Percentiles rank a stretch among this genome's conserved stretches.
Conservation (phyloP, 305 asterid species). For the Rubia balearica region DNA sequence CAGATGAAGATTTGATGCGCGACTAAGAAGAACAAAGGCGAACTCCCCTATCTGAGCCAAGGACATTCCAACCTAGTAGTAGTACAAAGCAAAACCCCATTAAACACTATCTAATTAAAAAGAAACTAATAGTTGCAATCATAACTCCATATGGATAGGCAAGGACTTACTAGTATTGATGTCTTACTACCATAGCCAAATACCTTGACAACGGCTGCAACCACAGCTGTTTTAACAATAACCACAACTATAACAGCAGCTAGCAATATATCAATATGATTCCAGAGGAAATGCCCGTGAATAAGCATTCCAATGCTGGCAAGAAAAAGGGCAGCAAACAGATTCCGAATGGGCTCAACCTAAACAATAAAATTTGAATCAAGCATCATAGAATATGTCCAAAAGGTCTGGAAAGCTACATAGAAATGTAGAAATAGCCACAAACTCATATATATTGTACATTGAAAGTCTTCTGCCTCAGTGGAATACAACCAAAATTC, state of each 20-base stretch:
- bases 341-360: constrained; percentile 75
- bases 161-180: constrained; percentile 54
- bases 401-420: neutral
- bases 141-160: neutral
- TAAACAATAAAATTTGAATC: constrained; percentile 23
- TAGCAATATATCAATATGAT: constrained; percentile 63
- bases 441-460: neutral
- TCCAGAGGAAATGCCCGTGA: constrained; percentile 75
- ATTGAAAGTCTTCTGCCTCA: neutral
- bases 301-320: constrained; percentile 88
- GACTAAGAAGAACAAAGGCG: constrained; percentile 76
- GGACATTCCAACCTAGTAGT: constrained; percentile 70
- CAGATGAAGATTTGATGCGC: constrained; percentile 66
- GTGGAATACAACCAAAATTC: neutral
- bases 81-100: constrained; percentile 3
- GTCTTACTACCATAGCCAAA: constrained; percentile 71
- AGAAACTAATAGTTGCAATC: neutral
- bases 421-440: neutral
- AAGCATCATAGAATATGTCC: neutral
- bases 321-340: constrained; percentile 75
- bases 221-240: constrained; percentile 47
- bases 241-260: constrained; percentile 72
- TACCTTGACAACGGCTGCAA: constrained; percentile 63
- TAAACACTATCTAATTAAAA: constrained; percentile 1
- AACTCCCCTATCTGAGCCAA: constrained; percentile 86